A percentile compares a stretch with the other conserved stretches of the same genome.
Evolutionary conservation across 805 yeast species (phyloP).

Genomic region (Candida nemodendra): DNA sequence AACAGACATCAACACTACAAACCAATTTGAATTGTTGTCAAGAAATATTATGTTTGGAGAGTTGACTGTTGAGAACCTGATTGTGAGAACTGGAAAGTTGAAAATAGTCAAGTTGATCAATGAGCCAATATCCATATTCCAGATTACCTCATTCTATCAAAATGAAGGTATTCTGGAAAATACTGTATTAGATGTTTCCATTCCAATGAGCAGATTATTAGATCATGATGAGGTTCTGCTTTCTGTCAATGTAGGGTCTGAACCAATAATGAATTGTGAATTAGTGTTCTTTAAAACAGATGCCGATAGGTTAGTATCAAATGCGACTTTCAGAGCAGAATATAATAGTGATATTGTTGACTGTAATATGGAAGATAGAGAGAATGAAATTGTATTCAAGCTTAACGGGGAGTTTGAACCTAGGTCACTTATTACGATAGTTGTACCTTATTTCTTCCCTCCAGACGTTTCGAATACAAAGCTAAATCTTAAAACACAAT

Average conservation of each 20-base stretch:
- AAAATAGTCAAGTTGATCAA: conserved; percentile 16
- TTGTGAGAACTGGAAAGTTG: conserved; percentile 23
- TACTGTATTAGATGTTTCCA: conserved; percentile 17
- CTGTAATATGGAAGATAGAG: conserved; percentile 12
- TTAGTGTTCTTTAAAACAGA: conserved; percentile 29
- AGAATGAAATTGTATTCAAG: conserved; percentile 17
- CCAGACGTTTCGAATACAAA: conserved; percentile 33
- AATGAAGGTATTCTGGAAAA: conserved; percentile 13
- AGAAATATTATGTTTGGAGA: conserved; percentile 22
- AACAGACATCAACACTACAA: conserved; percentile 7
- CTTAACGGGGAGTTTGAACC: conserved; percentile 8
- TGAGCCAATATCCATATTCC: conserved; percentile 13
- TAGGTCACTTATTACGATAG: conserved; percentile 10
- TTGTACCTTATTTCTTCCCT: conserved; percentile 35
- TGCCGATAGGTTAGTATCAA: conserved; percentile 26
- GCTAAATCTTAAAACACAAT: conserved; percentile 21
- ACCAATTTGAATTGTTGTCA: conserved; percentile 18
- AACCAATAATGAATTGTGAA: conserved; percentile 12
- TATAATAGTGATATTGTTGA: conserved; percentile 12
- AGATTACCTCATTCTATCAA: conserved; percentile 17
- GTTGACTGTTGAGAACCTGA: conserved; percentile 18
- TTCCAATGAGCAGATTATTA: conserved; percentile 26
- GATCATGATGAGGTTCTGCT: conserved; percentile 29
- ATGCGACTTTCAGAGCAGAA: conserved; percentile 14
- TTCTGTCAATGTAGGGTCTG: conserved; percentile 21